These are phyloP conservation scores for Solanum pimpinellifolium DNA, from an alignment of 257 asterid species.

Conservation along the genomic window DNA sequence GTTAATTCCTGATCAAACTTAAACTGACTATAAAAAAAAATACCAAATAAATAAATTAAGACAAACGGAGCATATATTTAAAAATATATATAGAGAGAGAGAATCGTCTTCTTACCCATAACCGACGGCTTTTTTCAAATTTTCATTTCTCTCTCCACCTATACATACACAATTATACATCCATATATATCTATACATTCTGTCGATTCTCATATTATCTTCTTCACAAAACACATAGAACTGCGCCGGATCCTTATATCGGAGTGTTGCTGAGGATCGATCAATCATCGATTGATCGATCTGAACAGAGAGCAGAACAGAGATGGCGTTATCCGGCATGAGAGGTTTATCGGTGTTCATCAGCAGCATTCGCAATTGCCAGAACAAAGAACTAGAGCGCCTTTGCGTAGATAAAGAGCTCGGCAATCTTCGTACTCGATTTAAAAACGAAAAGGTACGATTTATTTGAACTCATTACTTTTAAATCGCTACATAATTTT, in stretches of 20 bases:
- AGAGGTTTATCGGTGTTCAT: slow-evolving; percentile 94
- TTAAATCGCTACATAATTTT: neutral
- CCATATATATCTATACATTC: neutral
- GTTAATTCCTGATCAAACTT: too few relatives aligned
- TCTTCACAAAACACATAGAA: neutral
- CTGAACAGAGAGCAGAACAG: slow-evolving; percentile 1
- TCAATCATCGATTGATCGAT: neutral
- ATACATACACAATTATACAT: neutral
- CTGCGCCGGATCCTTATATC: neutral
- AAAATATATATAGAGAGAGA: neutral
- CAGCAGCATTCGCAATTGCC: slow-evolving; percentile 89
- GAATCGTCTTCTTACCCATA: neutral
- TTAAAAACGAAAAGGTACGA: slow-evolving; percentile 27
- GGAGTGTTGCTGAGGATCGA: neutral
- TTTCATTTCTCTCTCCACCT: neutral
- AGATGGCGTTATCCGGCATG: slow-evolving; percentile 98
- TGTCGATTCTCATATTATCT: neutral
- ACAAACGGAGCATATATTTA: too few relatives aligned
- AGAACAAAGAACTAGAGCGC: slow-evolving; percentile 89
- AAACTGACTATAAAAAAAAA: too few relatives aligned
- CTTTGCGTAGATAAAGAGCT: slow-evolving; percentile 96
- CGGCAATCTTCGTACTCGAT: slow-evolving; percentile 78
- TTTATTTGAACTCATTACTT: slow-evolving; percentile 17
- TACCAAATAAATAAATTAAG: too few relatives aligned
- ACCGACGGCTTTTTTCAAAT: neutral